These are phyloP conservation scores for Ulmus americana DNA, from an alignment of 331 rosid genomes.

Conservation along the genomic window DNA sequence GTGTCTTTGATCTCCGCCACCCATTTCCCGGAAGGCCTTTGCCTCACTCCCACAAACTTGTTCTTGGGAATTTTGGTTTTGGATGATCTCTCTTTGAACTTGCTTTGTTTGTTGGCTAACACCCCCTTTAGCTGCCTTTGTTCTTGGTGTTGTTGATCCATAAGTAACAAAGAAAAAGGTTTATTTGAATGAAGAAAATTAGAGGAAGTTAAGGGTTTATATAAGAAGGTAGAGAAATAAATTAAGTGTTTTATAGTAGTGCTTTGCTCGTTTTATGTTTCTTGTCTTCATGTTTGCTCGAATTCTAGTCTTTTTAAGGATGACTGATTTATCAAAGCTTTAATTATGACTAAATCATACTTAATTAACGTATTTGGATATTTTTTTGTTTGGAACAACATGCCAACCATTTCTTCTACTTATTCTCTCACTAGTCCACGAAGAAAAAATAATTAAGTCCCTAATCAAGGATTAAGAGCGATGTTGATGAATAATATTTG, in stretches of 20 bases:
- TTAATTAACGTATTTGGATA: background rate
- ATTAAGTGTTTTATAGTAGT: conserved; percentile 24
- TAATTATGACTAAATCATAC: conserved; percentile 17
- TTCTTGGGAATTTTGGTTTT: conserved; percentile 16
- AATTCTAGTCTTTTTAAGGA: background rate
- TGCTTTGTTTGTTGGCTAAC: conserved; percentile 22
- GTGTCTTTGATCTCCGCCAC: conserved; percentile 94
- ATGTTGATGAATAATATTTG: too few relatives aligned
- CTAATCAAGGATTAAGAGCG: too few relatives aligned
- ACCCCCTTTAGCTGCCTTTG: conserved; percentile 19
- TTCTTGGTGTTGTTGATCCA: conserved; percentile 21
- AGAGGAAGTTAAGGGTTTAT: background rate
- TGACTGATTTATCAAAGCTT: conserved; percentile 23
- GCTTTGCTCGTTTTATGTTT: conserved; percentile 53
- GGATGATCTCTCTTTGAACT: conserved; percentile 24
- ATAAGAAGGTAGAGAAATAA: background rate
- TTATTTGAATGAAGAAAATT: background rate
- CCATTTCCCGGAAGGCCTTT: conserved; percentile 90
- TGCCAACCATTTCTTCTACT: conserved; percentile 12
- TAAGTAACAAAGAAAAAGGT: conserved; percentile 5
- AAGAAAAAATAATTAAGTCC: too few relatives aligned
- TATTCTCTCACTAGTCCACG: background rate
- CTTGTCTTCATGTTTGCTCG: conserved; percentile 25
- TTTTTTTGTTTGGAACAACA: background rate
- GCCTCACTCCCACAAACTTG: conserved; percentile 77